Conservation (phyloP, 2,329 filamentous ascomycete genomes). For the Nigrospora osmanthi region DNA sequence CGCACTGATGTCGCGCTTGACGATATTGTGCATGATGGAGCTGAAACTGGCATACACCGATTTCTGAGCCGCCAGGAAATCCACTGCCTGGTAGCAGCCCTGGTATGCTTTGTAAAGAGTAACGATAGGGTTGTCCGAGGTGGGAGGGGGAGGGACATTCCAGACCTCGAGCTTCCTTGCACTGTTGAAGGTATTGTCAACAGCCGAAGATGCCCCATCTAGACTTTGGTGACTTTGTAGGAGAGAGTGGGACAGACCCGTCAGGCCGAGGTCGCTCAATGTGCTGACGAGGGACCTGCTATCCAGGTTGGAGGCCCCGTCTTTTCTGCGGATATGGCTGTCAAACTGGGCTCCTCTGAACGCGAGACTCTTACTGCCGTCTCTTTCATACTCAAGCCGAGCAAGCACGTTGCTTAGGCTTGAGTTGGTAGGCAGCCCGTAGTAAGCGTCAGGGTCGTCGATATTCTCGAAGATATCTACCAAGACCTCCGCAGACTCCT, state of each 20-base stretch:
- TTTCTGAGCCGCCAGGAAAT: constrained; percentile 41
- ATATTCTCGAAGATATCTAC: constrained; percentile 83
- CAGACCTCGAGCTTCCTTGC: constrained; percentile 82
- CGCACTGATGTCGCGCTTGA: constrained; percentile 38
- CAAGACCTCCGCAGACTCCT: constrained; percentile 59
- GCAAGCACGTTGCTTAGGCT: constrained; percentile 71
- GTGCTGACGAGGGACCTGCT: constrained; percentile 66
- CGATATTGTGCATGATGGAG: constrained; percentile 51
- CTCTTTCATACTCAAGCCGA: constrained; percentile 80
- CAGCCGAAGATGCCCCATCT: constrained; percentile 46
- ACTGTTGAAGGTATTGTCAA: constrained; percentile 69
- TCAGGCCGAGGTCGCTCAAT: constrained; percentile 72
- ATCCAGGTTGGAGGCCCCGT: constrained; percentile 49
- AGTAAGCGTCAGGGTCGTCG: constrained; percentile 93
- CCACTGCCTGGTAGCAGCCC: constrained; percentile 60
- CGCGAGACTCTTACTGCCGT: constrained; percentile 78
- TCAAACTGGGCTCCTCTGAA: constrained; percentile 90
- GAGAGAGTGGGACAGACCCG: constrained; percentile 77
- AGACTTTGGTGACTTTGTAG: constrained; percentile 58
- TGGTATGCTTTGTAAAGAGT: constrained; percentile 78
- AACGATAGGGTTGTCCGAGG: constrained; percentile 54
- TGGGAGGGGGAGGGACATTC: constrained; percentile 72
- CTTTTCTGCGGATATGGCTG: constrained; percentile 62
- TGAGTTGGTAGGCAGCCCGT: constrained; percentile 74
- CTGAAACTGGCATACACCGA: constrained; percentile 58